Conservation (phyloP, 1,284 basidiomycete species). For the Filobasidium uniguttulatum region DNA sequence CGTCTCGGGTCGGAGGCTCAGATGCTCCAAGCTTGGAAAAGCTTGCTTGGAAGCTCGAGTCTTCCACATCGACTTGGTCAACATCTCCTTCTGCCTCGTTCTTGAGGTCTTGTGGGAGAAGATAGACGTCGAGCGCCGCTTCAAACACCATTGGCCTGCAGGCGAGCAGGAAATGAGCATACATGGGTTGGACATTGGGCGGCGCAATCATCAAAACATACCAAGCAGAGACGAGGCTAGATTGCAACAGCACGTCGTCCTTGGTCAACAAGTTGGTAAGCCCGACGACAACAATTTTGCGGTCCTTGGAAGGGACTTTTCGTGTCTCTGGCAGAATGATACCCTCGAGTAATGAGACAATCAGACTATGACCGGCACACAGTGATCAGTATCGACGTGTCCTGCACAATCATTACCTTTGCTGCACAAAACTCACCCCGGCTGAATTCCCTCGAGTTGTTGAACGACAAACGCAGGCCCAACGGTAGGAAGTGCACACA, state of each 20-base stretch:
- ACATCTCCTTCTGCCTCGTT: constrained; percentile 42
- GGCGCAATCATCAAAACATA: constrained; percentile 41
- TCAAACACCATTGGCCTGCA: constrained; percentile 53
- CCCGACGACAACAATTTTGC: constrained; percentile 75
- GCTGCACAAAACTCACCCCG: constrained; percentile 47
- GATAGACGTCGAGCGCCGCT: constrained; percentile 64
- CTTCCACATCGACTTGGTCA: constrained; percentile 63
- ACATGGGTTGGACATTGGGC: not conserved
- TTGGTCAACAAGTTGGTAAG: constrained; percentile 64
- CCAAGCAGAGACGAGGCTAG: constrained; percentile 56
- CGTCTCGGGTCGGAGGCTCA: constrained; percentile 36
- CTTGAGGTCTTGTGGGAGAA: constrained; percentile 54
- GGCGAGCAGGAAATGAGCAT: not conserved
- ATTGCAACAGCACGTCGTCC: constrained; percentile 52
- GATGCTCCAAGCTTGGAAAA: constrained; percentile 84
- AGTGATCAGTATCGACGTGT: not conserved
- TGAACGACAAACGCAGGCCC: constrained; percentile 68
- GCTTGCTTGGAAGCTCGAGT: constrained; percentile 79
- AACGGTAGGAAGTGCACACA: constrained; percentile 58
- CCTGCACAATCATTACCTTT: not conserved
- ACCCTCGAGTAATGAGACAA: constrained; percentile 46
- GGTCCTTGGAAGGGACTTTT: constrained; percentile 64
- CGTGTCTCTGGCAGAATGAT: constrained; percentile 71
- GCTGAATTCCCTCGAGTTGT: constrained; percentile 70
- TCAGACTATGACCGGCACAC: not conserved